Evolutionary conservation across 345 rosid species (phyloP).

Genomic region (Bruguiera sexangula): DNA sequence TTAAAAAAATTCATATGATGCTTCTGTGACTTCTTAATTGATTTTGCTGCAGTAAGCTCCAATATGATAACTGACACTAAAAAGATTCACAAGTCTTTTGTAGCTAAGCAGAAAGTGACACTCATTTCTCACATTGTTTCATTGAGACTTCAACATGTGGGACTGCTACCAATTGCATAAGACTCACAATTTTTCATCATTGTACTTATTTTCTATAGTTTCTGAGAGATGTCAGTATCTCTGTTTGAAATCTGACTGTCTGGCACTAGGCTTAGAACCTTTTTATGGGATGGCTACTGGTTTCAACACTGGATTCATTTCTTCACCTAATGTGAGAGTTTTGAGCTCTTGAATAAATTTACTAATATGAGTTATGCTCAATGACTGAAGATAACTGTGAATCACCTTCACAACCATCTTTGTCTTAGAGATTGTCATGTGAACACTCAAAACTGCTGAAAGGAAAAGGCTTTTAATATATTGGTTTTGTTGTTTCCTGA

Average conservation of each 20-base stretch:
- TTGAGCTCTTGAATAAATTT: not conserved
- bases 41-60: not conserved
- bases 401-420: not conserved
- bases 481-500: not conserved
- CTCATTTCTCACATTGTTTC: too few relatives aligned
- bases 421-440: not conserved
- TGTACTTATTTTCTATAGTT: not conserved
- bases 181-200: not conserved
- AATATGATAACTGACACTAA: not conserved
- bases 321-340: not conserved
- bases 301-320: slow-evolving; percentile 2
- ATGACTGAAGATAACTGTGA: not conserved
- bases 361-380: not conserved
- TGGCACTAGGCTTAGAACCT: not conserved
- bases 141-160: not conserved
- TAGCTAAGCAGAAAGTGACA: slow-evolving; percentile 8
- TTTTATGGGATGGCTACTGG: not conserved
- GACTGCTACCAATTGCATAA: not conserved
- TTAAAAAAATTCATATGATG: not conserved
- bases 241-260: not conserved
- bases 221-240: slow-evolving; percentile 2
- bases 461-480: not conserved
- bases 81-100: not conserved
- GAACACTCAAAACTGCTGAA: not conserved
- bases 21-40: not conserved